Evolutionary conservation across 1,284 basidiomycete species (phyloP).

Genomic region (Butyriboletus appendiculatus): DNA sequence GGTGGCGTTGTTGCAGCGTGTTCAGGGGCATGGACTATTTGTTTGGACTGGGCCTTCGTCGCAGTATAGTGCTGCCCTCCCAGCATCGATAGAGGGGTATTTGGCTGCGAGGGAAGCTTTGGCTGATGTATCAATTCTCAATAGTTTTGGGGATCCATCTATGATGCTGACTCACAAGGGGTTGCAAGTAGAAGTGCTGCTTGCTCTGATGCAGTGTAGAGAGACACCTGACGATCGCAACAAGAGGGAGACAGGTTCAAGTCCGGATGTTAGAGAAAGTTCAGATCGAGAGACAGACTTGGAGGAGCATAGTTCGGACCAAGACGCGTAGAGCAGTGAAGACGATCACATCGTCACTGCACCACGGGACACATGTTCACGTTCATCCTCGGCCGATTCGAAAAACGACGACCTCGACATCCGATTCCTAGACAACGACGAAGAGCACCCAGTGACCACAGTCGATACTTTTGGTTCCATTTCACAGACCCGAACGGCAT

Average conservation of each 20-base stretch:
- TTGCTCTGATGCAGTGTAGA: constrained; percentile 3
- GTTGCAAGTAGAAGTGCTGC: constrained; percentile 6
- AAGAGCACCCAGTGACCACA: background rate
- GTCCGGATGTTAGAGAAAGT: background rate
- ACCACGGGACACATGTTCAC: background rate
- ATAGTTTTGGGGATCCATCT: constrained; percentile 8
- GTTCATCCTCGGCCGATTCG: background rate
- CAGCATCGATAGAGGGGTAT: constrained; percentile 11
- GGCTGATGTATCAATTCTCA: background rate
- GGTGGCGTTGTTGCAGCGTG: constrained; percentile 7
- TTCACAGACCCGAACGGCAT: constrained; percentile 1
- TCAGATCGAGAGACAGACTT: background rate
- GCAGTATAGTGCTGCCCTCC: constrained; percentile 7
- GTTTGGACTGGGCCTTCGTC: constrained; percentile 12
- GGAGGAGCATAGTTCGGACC: background rate
- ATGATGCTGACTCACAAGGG: constrained; percentile 11
- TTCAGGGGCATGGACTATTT: constrained; percentile 3
- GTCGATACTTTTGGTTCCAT: constrained; percentile 2
- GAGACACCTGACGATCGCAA: background rate
- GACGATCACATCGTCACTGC: background rate
- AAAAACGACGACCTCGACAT: background rate
- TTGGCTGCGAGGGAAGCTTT: constrained; percentile 6
- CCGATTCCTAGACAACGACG: constrained; percentile 5
- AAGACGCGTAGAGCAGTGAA: background rate
- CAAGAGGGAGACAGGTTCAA: background rate